phyloP scores from a whole-genome alignment of 2,329 filamentous ascomycete genomes.

The Aaosphaeria pasadenensis region DNA sequence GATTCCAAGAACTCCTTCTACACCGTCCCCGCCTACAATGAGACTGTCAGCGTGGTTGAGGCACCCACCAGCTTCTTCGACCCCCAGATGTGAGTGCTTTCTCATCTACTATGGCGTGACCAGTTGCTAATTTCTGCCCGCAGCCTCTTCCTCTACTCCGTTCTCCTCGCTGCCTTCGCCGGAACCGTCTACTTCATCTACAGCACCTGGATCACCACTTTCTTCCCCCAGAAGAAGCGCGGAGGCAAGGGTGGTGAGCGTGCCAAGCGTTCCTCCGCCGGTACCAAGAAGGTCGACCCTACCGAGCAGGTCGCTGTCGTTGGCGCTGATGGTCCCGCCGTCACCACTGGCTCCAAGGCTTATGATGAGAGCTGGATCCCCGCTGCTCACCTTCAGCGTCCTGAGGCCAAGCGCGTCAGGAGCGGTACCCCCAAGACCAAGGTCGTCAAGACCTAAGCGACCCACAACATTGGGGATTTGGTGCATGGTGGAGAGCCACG shows the following conservation, averaged over 20 bases:
- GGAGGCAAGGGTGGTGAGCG: constrained; percentile 64
- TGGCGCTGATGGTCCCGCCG: constrained; percentile 67
- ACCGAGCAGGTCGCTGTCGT: constrained; percentile 59
- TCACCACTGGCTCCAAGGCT: constrained; percentile 66
- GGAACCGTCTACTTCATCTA: constrained; percentile 94
- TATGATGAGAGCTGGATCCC: constrained; percentile 97
- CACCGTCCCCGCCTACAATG: constrained; percentile 77
- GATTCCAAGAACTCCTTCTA: constrained; percentile 66
- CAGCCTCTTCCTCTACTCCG: constrained; percentile 96
- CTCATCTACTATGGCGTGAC: neutral
- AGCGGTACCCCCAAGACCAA: constrained; percentile 42
- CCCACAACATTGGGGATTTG: neutral
- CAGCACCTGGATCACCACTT: constrained; percentile 93
- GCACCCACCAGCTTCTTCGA: constrained; percentile 88
- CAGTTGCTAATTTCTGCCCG: neutral
- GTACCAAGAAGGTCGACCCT: constrained; percentile 65
- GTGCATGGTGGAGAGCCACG: too few species aligned
- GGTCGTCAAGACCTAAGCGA: constrained; percentile 23
- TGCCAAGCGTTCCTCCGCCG: constrained; percentile 58
- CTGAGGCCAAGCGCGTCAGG: constrained; percentile 64
- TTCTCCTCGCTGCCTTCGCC: constrained; percentile 74
- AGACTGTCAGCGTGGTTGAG: constrained; percentile 82
- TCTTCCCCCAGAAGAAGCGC: constrained; percentile 81
- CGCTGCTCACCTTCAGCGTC: constrained; percentile 81
- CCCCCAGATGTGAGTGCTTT: constrained; percentile 77